Base-by-base conservation (phyloP, 2,329 filamentous ascomycete species). In the Paecilomyces dactylethromorphus region DNA sequence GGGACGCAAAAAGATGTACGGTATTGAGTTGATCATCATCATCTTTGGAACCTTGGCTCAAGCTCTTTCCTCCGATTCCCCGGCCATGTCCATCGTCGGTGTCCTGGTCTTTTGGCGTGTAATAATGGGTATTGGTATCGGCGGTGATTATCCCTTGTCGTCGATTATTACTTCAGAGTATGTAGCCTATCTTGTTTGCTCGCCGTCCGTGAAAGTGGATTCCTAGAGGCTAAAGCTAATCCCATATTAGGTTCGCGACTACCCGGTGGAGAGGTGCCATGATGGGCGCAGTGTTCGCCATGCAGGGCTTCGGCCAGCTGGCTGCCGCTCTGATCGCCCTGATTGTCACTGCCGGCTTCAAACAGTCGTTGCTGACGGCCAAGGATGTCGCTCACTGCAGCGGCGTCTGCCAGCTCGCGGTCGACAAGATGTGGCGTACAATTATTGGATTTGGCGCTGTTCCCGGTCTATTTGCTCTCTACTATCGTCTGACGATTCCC, bases 351-450 rank as follows among this genome's bases (percentile, higher is more conserved):
- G 78, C 86, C 13, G 87, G 87, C 54, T 92, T 91, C 80, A 88
- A 86, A 74, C 76, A 82, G 15, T 84, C 85, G 4, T 81, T 91
- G 0, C 66, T 79, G 55, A 74, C 75, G 1, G 82, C 84, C 13
- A 69, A 78, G 29, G 78, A 76, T 4, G 78, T 82, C 3, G 77
- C 77, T 29, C 72, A 79, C 53, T 94, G 91, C 72, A 80, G 82
- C 56, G 81, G 80, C 29, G 79, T 77, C 49, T 94, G 90, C 68
- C 83, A 83, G 58, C 69, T 84, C 0, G 89, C 90, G 1, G 88
- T 92, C 5, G 90, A 94, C 78, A 92, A 91, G 81, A 92, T 92
- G 88, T 94, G 90, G 90, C 84, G 90, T 65, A 81, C 86, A 13
- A 81, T 94, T 54, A 90, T 94, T 68, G 90, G 90, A 12, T 89